Conservation (phyloP, 371 early-diverging fungal species). For the Mortierella sp. region DNA sequence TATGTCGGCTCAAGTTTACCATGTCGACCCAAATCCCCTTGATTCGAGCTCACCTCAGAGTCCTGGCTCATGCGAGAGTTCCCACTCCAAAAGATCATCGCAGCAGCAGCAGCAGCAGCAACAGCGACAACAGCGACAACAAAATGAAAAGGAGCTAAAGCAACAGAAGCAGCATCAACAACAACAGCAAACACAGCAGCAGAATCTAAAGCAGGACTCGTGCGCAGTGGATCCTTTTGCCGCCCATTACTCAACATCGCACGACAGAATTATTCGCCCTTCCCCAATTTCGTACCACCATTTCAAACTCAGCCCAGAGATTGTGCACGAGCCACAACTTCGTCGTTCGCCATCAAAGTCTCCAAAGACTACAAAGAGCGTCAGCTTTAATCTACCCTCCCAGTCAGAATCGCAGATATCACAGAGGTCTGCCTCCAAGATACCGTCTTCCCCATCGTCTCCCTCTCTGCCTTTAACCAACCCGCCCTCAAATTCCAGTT, state of each 20-base stretch:
- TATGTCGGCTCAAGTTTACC: neutral
- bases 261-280: neutral
- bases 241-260: slow-evolving; percentile 5
- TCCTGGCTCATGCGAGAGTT: neutral
- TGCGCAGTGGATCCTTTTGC: neutral
- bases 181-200: neutral
- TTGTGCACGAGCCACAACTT: neutral
- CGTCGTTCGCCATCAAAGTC: neutral
- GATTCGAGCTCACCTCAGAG: neutral
- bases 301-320: neutral
- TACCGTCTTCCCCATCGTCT: no score
- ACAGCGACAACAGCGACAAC: neutral
- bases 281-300: neutral
- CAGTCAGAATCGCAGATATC: neutral
- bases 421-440: neutral
- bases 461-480: no score
- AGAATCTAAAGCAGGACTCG: neutral
- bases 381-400: neutral
- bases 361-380: neutral
- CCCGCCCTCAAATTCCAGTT: no score
- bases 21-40: neutral
- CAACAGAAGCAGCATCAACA: neutral
- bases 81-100: neutral
- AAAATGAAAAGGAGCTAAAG: no score
- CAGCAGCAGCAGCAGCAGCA: neutral